These are phyloP conservation scores for Rosa rugosa DNA, from an alignment of 306 rosid genomes.

Conservation along the genomic window DNA sequence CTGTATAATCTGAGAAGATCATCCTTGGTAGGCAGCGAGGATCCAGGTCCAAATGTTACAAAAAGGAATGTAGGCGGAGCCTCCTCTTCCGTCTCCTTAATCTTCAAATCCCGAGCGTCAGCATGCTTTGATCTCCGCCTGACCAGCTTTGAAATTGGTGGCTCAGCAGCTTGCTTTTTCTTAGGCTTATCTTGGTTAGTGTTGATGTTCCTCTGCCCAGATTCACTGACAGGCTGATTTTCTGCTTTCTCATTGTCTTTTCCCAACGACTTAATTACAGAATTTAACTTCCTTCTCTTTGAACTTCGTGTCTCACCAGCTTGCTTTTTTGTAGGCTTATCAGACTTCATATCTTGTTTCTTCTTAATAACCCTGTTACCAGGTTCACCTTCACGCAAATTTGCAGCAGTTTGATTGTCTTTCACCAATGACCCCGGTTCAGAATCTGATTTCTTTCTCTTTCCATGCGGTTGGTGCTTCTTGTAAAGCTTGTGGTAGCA, in stretches of 20 bases:
- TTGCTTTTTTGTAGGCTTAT: conserved; percentile 17
- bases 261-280: conserved; percentile 27
- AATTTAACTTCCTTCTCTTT: conserved; percentile 56
- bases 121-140: conserved; percentile 10
- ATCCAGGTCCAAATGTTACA: conserved; percentile 57
- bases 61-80: conserved; percentile 41
- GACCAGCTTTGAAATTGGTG: neutral
- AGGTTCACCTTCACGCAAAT: conserved; percentile 30
- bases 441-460: conserved; percentile 51
- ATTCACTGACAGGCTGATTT: conserved; percentile 20
- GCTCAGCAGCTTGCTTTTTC: conserved; percentile 16
- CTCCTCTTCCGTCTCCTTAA: conserved; percentile 26
- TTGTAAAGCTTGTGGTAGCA: conserved; percentile 36
- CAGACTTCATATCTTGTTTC: conserved; percentile 27
- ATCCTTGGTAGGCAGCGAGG: conserved; percentile 60
- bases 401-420: conserved; percentile 24
- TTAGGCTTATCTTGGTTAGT: conserved; percentile 26
- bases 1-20: conserved; percentile 52
- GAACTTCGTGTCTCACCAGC: conserved; percentile 13
- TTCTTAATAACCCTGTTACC: conserved; percentile 30
- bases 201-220: conserved; percentile 32
- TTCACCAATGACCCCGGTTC: conserved; percentile 29
- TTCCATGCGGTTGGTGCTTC: conserved; percentile 37
- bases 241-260: conserved; percentile 27
- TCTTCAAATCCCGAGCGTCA: conserved; percentile 19